Percentiles rank a stretch among this genome's conserved stretches.
phyloP scores from a whole-genome alignment of 208 protist genomes.

The Wallacemonas sp. region DNA sequence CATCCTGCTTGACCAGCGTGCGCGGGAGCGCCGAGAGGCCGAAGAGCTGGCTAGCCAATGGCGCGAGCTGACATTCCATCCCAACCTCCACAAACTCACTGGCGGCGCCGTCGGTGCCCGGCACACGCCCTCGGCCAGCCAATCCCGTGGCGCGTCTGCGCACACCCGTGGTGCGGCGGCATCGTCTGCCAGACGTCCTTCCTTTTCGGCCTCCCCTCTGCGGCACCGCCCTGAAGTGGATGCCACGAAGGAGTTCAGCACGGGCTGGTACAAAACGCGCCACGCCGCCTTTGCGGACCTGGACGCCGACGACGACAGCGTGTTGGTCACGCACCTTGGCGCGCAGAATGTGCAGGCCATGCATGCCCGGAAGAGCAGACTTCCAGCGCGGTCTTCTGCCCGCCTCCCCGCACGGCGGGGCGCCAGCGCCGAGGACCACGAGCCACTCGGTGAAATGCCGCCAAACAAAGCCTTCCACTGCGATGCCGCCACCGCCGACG shows the following conservation, averaged over 20 bases:
- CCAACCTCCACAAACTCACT: slow-evolving; percentile 26
- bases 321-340: neutral
- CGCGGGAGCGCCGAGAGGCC: slow-evolving; percentile 43
- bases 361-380: neutral
- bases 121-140: neutral
- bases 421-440: neutral
- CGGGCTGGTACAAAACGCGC: slow-evolving; percentile 1
- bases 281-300: slow-evolving; percentile 2
- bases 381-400: neutral
- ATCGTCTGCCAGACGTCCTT: too few relatives aligned
- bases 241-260: slow-evolving; percentile 14
- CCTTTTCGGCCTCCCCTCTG: neutral
- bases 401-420: neutral
- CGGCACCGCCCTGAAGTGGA: slow-evolving; percentile 5
- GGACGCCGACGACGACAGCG: neutral
- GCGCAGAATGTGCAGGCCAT: neutral
- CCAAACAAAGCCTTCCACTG: neutral
- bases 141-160: neutral
- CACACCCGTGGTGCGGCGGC: neutral
- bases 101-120: neutral
- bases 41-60: slow-evolving; percentile 42
- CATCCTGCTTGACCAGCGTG: slow-evolving; percentile 62
- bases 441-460: neutral
- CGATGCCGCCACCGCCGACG: neutral
- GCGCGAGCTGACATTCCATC: slow-evolving; percentile 56